A percentile compares a stretch with the other conserved stretches of the same genome.
Evolutionary conservation across 2,329 filamentous ascomycete species (phyloP).

Genomic region (Colletotrichum sp.): DNA sequence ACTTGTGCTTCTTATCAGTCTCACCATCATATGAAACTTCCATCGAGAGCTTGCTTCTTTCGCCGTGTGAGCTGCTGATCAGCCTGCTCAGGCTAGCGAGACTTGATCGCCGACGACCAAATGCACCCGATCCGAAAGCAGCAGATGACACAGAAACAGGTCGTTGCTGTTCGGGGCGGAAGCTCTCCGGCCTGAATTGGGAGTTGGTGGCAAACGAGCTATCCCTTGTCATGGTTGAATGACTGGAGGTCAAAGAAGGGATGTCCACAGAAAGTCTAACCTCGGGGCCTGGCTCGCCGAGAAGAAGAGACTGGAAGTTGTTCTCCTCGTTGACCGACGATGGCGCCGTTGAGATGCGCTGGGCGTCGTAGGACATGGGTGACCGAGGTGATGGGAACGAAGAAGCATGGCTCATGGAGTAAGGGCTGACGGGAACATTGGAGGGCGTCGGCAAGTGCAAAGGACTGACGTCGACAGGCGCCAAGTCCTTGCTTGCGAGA

Average conservation of each 20-base stretch:
- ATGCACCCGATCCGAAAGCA: constrained; percentile 38
- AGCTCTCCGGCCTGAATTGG: constrained; percentile 52
- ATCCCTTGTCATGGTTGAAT: constrained; percentile 77
- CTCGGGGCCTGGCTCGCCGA: constrained; percentile 77
- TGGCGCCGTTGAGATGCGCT: constrained; percentile 75
- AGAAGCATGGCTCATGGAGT: constrained; percentile 67
- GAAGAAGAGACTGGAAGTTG: constrained; percentile 71
- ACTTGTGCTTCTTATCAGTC: constrained; percentile 60
- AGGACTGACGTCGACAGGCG: constrained; percentile 55
- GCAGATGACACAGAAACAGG: constrained; percentile 67
- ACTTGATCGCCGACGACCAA: constrained; percentile 75
- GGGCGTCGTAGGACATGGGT: constrained; percentile 72
- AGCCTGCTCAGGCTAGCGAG: constrained; percentile 78
- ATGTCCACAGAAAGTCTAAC: constrained; percentile 74
- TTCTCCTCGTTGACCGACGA: constrained; percentile 77
- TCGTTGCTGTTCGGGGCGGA: constrained; percentile 54
- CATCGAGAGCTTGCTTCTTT: constrained; percentile 76
- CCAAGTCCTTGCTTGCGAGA: constrained; percentile 47
- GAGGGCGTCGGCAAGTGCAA: constrained; percentile 49
- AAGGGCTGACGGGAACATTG: constrained; percentile 64
- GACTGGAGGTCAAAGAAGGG: constrained; percentile 75
- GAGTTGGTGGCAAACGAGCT: constrained; percentile 55
- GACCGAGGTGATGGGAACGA: constrained; percentile 75
- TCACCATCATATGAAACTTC: constrained; percentile 65
- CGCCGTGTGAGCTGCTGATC: constrained; percentile 76